phyloP scores from a whole-genome alignment of 176 grass and related monocot species.

The Pontederia crassipes region DNA sequence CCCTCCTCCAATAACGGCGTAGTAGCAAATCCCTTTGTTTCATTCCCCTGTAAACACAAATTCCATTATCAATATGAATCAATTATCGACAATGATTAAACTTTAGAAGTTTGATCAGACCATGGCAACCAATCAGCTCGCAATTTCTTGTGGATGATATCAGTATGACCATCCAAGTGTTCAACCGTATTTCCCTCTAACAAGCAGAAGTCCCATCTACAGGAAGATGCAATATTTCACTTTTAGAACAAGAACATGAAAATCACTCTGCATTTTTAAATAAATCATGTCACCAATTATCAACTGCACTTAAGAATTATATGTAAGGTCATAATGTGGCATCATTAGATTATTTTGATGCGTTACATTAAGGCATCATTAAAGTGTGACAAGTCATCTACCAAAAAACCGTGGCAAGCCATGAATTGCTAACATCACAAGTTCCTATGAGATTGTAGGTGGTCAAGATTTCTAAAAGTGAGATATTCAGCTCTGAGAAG shows the following conservation, averaged over 20 bases:
- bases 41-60: conserved; percentile 13
- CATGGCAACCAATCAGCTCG: conserved; percentile 22
- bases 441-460: too few species aligned
- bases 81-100: background rate
- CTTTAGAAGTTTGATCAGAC: background rate
- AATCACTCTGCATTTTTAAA: too few species aligned
- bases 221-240: conserved; percentile 13
- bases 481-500: too few species aligned
- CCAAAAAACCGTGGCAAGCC: too few species aligned
- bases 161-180: conserved; percentile 21
- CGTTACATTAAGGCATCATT: too few species aligned
- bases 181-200: conserved; percentile 5
- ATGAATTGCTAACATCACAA: too few species aligned
- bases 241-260: background rate
- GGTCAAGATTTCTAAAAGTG: too few species aligned
- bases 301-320: too few species aligned
- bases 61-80: background rate
- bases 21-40: conserved; percentile 15
- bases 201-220: conserved; percentile 32
- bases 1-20: conserved; percentile 22
- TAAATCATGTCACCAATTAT: too few species aligned
- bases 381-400: too few species aligned
- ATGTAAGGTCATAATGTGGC: too few species aligned
- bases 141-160: conserved; percentile 27
- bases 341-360: too few species aligned